A percentile compares a stretch with the other conserved stretches of the same genome.
phyloP scores from a whole-genome alignment of 768 basidiomycete genomes.

The Lenzites betulinus region DNA sequence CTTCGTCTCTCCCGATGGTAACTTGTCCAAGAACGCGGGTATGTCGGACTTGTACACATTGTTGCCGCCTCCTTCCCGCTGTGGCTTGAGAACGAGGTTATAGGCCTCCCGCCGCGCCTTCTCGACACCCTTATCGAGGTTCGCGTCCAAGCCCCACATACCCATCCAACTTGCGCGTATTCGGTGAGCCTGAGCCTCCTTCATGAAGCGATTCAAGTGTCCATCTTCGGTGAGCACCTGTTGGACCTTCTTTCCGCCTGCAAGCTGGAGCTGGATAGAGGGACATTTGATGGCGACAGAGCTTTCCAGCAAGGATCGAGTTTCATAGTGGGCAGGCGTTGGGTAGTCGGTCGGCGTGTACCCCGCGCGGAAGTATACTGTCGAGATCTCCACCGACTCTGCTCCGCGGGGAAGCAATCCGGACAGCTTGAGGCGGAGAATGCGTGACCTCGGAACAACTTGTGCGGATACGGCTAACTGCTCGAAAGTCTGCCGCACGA shows the following conservation, averaged over 20 bases:
- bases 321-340: conserved; percentile 61
- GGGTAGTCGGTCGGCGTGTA: conserved; percentile 86
- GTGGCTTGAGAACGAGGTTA: conserved; percentile 88
- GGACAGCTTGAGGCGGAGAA: conserved; percentile 45
- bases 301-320: conserved; percentile 77
- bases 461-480: conserved; percentile 62
- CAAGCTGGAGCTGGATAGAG: conserved; percentile 86
- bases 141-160: conserved; percentile 76
- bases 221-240: conserved; percentile 78
- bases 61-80: conserved; percentile 97
- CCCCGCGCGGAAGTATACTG: conserved; percentile 89
- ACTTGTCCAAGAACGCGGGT: conserved; percentile 66
- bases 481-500: conserved; percentile 75
- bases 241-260: conserved; percentile 95
- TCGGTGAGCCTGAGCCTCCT: conserved; percentile 47
- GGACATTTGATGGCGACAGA: conserved; percentile 93
- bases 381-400: conserved; percentile 67
- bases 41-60: conserved; percentile 90
- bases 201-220: conserved; percentile 73
- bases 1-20: conserved; percentile 62
- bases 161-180: conserved; percentile 81
- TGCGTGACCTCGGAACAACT: conserved; percentile 44
- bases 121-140: conserved; percentile 42
- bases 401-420: conserved; percentile 36
- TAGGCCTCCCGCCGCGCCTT: conserved; percentile 52